A percentile compares a stretch with the other conserved stretches of the same genome.
phyloP scores from a whole-genome alignment of 306 rosid species.

The Luffa aegyptiaca region DNA sequence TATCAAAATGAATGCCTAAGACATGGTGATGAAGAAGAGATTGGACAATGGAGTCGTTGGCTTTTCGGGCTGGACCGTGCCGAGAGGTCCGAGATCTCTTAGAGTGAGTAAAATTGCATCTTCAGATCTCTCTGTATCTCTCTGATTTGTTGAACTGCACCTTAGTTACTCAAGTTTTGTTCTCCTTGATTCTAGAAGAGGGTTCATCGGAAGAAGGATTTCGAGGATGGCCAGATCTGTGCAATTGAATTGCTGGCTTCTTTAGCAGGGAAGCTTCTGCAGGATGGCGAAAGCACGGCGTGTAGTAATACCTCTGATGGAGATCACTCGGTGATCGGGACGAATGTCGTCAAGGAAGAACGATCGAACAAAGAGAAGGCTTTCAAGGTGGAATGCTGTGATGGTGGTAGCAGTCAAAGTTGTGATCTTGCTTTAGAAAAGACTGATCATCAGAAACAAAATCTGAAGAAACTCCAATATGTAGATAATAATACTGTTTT shows the following conservation, averaged over 20 bases:
- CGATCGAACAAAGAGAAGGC: conserved; percentile 27
- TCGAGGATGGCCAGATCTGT: conserved; percentile 39
- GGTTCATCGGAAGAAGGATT: conserved; percentile 35
- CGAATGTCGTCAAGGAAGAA: conserved; percentile 33
- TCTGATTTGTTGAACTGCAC: conserved; percentile 10
- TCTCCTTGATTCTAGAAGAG: conserved; percentile 45
- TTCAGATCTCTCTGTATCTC: conserved; percentile 1
- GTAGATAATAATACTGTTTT: conserved; percentile 28
- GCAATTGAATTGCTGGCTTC: conserved; percentile 83
- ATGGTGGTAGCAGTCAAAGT: conserved; percentile 41
- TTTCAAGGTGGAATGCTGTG: conserved; percentile 21
- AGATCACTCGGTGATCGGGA: conserved; percentile 29
- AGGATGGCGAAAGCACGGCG: conserved; percentile 71
- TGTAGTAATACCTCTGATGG: conserved; percentile 76
- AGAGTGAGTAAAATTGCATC: conserved; percentile 43
- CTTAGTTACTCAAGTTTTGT: conserved; percentile 18
- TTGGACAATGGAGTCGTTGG: conserved; percentile 49
- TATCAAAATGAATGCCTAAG: conserved; percentile 36
- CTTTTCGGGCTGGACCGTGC: conserved; percentile 56
- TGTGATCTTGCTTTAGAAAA: conserved; percentile 29
- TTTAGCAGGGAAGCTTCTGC: conserved; percentile 81
- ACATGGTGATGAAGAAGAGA: conserved; percentile 82
- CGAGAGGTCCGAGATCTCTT: conserved; percentile 76
- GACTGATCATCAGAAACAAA: conserved; percentile 26
- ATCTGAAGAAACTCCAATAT: conserved; percentile 16